Evolutionary conservation across 2,329 filamentous ascomycete genomes (phyloP).

Genomic region (Zymoseptoria crescenta): DNA sequence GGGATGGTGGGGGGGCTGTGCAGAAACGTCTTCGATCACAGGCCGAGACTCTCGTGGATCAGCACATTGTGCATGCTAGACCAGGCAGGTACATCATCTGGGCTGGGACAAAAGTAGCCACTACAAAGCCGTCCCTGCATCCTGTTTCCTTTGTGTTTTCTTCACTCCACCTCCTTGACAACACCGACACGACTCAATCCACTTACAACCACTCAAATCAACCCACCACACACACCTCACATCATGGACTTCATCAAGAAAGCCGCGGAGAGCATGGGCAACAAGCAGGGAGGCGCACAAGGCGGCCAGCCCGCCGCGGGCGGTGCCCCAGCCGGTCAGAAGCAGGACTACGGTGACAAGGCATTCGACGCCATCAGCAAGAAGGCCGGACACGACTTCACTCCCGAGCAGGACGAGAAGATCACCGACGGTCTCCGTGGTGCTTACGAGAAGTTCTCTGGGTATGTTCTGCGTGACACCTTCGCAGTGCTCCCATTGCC

Average conservation of each 20-base stretch:
- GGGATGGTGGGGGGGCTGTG: not conserved
- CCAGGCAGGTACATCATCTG: not conserved
- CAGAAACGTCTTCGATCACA: not conserved
- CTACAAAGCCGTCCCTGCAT: not conserved
- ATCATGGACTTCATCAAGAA: constrained; percentile 1
- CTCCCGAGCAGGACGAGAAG: not conserved
- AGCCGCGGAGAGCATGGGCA: not conserved
- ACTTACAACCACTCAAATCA: not conserved
- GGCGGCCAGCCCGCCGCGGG: not conserved
- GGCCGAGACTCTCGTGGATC: not conserved
- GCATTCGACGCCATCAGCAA: not conserved
- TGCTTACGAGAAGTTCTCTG: not conserved
- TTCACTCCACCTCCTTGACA: not conserved
- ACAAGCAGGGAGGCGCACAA: not conserved
- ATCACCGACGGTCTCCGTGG: not conserved
- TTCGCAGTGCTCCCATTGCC: not conserved
- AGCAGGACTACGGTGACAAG: not conserved
- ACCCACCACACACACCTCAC: not conserved
- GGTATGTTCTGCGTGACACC: not conserved
- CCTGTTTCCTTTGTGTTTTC: not conserved
- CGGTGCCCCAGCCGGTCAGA: not conserved
- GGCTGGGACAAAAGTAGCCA: not conserved
- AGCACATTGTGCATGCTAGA: not conserved
- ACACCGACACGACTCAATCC: not conserved
- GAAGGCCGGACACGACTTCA: not conserved